These are phyloP conservation scores for Aspergillus alliaceus DNA, from an alignment of 2,329 filamentous ascomycete species.

Conservation along the genomic window DNA sequence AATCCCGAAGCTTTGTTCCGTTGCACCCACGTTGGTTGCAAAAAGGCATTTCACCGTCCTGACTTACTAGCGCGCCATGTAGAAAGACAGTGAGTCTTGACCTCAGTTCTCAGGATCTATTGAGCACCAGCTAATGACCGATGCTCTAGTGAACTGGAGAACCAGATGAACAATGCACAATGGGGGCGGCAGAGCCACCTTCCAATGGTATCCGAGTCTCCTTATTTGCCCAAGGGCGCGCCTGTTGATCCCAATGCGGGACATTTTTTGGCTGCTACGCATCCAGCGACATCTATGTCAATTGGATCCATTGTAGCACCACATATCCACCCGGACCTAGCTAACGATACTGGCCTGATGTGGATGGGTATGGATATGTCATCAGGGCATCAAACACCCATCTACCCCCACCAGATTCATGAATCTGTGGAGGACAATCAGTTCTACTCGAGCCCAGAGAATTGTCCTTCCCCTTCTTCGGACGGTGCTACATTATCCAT, in stretches of 20 bases:
- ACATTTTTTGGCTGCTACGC: constrained; percentile 25
- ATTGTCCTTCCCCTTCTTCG: constrained; percentile 45
- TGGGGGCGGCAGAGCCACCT: constrained; percentile 28
- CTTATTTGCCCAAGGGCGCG: constrained; percentile 23
- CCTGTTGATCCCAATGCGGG: constrained; percentile 23
- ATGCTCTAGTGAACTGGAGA: constrained; percentile 33
- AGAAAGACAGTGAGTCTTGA: constrained; percentile 49
- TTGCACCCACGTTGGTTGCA: constrained; percentile 45
- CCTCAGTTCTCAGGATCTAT: background rate
- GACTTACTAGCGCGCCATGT: constrained; percentile 51
- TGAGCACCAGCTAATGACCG: background rate
- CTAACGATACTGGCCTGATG: constrained; percentile 31
- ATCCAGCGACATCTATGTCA: constrained; percentile 36
- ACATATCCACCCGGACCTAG: constrained; percentile 33
- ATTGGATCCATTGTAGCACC: constrained; percentile 37
- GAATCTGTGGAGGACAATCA: constrained; percentile 40
- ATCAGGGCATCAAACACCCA: constrained; percentile 28
- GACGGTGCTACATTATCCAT: constrained; percentile 35
- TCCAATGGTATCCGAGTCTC: constrained; percentile 20
- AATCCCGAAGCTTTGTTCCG: constrained; percentile 48
- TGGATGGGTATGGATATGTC: constrained; percentile 39
- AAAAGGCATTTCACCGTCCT: constrained; percentile 49
- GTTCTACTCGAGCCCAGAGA: constrained; percentile 46
- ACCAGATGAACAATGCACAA: constrained; percentile 31
- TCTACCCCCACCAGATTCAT: constrained; percentile 34